Evolutionary conservation across 768 basidiomycete genomes (phyloP), one percentile per base, ranked within the genome.

Genomic region (Tubosaeta sp.): DNA sequence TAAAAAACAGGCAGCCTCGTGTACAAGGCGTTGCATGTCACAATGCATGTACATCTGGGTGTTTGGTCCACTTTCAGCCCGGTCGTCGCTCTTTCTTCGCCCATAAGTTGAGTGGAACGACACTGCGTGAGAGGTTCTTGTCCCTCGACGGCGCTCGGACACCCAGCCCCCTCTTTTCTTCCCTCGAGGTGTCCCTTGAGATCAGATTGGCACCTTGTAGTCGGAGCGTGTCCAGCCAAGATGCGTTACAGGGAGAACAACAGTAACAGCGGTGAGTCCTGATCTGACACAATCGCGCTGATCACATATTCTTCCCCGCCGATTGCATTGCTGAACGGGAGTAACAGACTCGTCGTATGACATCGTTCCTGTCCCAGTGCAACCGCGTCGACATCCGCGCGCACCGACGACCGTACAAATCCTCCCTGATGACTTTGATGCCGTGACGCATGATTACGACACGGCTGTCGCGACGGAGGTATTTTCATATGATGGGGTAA

Each of bases 401-500:
- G 61, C 67, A 14, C 66, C 66, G 18, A 69, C 66, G 8, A 68
- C 66, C 16, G 44, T 69, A n/a, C 68, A 67, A 36, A 56, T 65
- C 32, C 46, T 68, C n/a, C 50, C 62, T 3, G 68, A 68, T 36
- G 61, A 68, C 47, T 68, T 68, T 47, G 67, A 68, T 2, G 68
- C 67, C 10, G 44, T 58, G 6, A 68, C 66, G 13, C 57, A 58
- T 6, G 67, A 68, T 45, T 61, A 61, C 41, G 59, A 55, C 16
- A 67, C 67, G 1, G 62, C 56, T 1, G 50, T 64, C 24, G 56
- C 51, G 1, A 69, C 67, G 8, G 65, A 69, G 34, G 41, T 47
- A 35, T 60, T 46, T 18, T 55, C 51, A 4, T 54, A 42, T 40
- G 67, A 62, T 35, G 67, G 62, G 2, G 47, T 64, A 8, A 64